Base-by-base conservation (phyloP, 1,139 yeast species). In the Taphrina communis region DNA sequence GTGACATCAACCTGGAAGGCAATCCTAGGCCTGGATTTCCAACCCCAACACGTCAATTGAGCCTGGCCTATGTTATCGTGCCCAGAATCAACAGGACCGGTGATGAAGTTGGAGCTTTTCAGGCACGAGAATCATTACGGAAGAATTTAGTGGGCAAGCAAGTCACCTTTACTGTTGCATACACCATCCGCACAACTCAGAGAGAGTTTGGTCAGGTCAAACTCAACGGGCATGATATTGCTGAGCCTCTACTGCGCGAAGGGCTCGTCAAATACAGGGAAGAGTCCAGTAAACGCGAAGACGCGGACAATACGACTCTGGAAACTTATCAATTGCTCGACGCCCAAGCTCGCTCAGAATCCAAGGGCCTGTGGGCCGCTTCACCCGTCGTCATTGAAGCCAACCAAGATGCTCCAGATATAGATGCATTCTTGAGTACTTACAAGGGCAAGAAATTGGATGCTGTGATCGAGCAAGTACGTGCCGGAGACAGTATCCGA, bases 111-210 rank as follows among this genome's bases (percentile, higher is more conserved):
- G 65, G 65, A 14, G 65, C 65, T 11, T 60, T 36, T 12, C 82
- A 84, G 71, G 91, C 96, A 12, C 84, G 85, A 73, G 97, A 90
- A 75, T 90, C 84, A 77, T 88, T 86, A 19, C 84, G 97, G 76
- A 81, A 83, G 70, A 83, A 83, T 71, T 82, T 84, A 59, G 88
- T 89, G 76, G 96, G 96, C 65, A 89, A 89, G 76, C 80, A 82
- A 59, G 91, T 87, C 36, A 78, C 46, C n/a, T 60, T 60, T 48
- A 60, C 50, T 1, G 9, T 60, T 7, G 46, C 50, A 19, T 60
- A 60, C 39, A 60, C 57, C 11, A 51, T 51, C 19, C 57, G 50
- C 2, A 51, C 57, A 5, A 51, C 50, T 6, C 57, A 48, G 14
- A 48, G 57, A 19, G 65, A 60, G 50, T 60, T 50, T 38, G 65